Evolutionary conservation across 2,329 filamentous ascomycete species (phyloP), one percentile per base, ranked within the genome.

Genomic region (Fusarium robinianum): DNA sequence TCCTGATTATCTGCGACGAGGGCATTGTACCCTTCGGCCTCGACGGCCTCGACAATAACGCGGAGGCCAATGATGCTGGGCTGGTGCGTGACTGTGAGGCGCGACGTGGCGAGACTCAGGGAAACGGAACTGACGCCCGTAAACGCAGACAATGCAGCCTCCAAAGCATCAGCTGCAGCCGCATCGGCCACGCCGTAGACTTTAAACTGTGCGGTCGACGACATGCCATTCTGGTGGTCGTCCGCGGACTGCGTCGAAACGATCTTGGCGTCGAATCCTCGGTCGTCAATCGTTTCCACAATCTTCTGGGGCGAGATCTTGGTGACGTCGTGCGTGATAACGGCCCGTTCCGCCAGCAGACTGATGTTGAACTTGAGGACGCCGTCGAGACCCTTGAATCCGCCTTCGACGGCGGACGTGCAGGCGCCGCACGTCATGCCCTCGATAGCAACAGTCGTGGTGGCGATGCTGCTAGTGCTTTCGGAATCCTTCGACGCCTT

Each of bases 361-460:
- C 90, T 96, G 67, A 99, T 95, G 64, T 96, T 96, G 75, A 97
- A 96, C 55, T 90, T 88, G 42, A 90, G 64, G 11, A 97, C 69
- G 15, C 94, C 94, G 8, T 87, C 82, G 2, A 92, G 70, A 51
- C 79, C 81, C 55, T 83, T 81, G 69, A 99, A 94, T 4, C 87
- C 90, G 36, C 81, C 79, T 62, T 96, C 88, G 2, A 97, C 84
- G 5, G 92, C 90, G 2, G 92, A 92, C 1, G 94, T 97, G 69
- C 94, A 99, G 27, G 94, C 90, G 15, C 92, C 92, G 64, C 94
- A 97, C 2, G 94, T 99, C 94, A 99, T 99, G 36, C 94, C 94
- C 57, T 94, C 89, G 41, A 99, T 88, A 5, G 88, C 84, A 12
- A 99, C 78, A 0, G 91, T 97, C 0, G 91, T 96, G 1, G 83